Evolutionary conservation across 495 filamentous ascomycete species (phyloP).

Genomic region (Massariosphaeria phaeospora): DNA sequence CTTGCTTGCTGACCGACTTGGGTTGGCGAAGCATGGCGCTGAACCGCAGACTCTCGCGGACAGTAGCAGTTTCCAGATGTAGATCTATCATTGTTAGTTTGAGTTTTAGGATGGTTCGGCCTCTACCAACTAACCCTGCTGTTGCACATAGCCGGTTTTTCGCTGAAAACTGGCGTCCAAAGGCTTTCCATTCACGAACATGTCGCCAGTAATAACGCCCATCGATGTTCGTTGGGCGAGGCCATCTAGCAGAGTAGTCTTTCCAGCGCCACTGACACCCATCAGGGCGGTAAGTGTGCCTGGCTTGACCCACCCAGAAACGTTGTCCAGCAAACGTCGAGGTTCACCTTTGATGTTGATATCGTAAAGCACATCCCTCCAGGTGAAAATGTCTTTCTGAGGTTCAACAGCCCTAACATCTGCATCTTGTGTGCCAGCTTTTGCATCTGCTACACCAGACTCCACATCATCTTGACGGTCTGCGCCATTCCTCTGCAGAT

Average conservation of each 20-base stretch:
- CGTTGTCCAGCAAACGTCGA: conserved; percentile 68
- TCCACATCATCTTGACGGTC: neutral
- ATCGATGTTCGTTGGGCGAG: conserved; percentile 72
- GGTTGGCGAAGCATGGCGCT: conserved; percentile 79
- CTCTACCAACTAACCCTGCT: conserved; percentile 53
- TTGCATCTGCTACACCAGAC: conserved; percentile 44
- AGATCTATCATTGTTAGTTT: conserved; percentile 51
- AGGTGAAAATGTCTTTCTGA: conserved; percentile 70
- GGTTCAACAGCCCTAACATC: conserved; percentile 43
- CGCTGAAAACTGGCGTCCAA: conserved; percentile 77
- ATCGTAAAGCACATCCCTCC: conserved; percentile 76
- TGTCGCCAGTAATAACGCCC: conserved; percentile 53
- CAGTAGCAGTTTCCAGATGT: conserved; percentile 78
- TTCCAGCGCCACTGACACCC: conserved; percentile 61
- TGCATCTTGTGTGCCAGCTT: conserved; percentile 32
- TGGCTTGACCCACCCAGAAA: conserved; percentile 83
- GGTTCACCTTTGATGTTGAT: conserved; percentile 73
- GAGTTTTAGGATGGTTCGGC: no score
- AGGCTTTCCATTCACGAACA: conserved; percentile 65
- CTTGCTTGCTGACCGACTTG: conserved; percentile 55
- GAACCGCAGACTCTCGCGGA: conserved; percentile 76
- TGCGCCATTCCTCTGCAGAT: conserved; percentile 38
- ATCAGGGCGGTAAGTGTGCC: conserved; percentile 81
- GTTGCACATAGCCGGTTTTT: conserved; percentile 89
- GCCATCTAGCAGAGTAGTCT: conserved; percentile 65